Percentiles rank a stretch among this genome's conserved stretches.
These are phyloP conservation scores for Linum trigynum DNA, from an alignment of 345 rosid species.

Conservation along the genomic window DNA sequence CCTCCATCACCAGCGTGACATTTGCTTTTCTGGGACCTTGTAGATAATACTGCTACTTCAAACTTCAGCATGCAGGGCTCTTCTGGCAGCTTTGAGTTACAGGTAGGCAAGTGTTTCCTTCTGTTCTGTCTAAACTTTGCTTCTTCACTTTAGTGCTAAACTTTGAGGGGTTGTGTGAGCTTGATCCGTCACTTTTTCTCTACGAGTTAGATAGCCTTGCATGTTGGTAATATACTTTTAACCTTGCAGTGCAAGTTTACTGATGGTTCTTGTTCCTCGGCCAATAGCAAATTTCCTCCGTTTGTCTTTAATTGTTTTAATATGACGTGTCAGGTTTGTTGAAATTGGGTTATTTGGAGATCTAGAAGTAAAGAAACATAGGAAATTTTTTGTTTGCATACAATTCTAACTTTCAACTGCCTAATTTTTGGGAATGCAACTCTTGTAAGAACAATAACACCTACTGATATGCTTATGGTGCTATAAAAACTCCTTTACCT, in stretches of 20 bases:
- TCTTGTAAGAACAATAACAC: neutral
- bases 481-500: neutral
- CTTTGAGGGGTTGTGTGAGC: neutral
- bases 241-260: neutral
- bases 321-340: no score
- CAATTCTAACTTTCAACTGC: no score
- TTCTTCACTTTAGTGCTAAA: neutral
- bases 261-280: neutral
- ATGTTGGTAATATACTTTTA: neutral
- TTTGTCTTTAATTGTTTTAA: no score
- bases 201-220: neutral
- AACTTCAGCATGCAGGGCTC: constrained; percentile 22
- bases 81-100: constrained; percentile 37
- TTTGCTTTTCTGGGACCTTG: constrained; percentile 3
- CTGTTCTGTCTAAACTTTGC: neutral
- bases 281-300: no score
- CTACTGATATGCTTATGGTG: neutral
- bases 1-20: neutral
- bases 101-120: constrained; percentile 33
- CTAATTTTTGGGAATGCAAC: neutral
- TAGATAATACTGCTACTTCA: constrained; percentile 27
- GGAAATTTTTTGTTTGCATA: no score
- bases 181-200: neutral
- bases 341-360: no score
- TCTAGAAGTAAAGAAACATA: no score